These are phyloP conservation scores for Piper longum DNA, from an alignment of 164 flowering plant species.

Conservation along the genomic window DNA sequence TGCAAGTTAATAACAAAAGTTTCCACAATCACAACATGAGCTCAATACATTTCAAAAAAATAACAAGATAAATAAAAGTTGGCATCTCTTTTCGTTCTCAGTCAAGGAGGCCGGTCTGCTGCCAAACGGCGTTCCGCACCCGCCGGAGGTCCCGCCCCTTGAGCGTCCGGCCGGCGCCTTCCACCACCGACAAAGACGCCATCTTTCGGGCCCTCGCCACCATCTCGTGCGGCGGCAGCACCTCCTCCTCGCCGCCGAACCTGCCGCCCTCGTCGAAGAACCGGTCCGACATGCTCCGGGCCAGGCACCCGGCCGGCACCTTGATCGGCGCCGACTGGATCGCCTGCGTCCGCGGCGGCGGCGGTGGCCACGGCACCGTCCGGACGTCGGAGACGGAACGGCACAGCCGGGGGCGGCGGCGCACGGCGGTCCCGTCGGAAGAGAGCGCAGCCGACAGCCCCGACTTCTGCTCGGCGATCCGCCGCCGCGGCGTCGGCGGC, in stretches of 20 bases:
- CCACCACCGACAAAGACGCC: conserved; percentile 40
- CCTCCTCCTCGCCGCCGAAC: conserved; percentile 11
- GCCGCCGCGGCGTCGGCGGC: conserved; percentile 1
- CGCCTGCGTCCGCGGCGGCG: conserved; percentile 1
- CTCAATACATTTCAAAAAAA: background rate
- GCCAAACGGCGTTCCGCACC: conserved; percentile 41
- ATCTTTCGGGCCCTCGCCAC: conserved; percentile 33
- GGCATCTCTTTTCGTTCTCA: conserved; percentile 4
- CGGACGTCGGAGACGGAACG: conserved; percentile 23
- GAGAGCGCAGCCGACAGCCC: conserved; percentile 41
- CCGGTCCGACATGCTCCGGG: background rate
- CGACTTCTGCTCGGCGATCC: conserved; percentile 12
- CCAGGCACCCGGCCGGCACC: conserved; percentile 36
- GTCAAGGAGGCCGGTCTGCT: conserved; percentile 48
- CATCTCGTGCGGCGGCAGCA: conserved; percentile 55
- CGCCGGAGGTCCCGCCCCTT: conserved; percentile 50
- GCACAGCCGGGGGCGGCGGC: conserved; percentile 20
- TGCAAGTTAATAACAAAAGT: background rate
- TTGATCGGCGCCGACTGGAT: conserved; percentile 40
- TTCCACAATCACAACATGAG: background rate
- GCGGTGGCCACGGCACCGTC: conserved; percentile 11
- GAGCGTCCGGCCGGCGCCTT: conserved; percentile 60
- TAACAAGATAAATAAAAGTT: background rate
- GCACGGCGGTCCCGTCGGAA: conserved; percentile 16
- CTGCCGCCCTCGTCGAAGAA: conserved; percentile 3